These are phyloP conservation scores for Pharnaceum exiguum DNA, from an alignment of 148 eudicot genomes.

Conservation along the genomic window DNA sequence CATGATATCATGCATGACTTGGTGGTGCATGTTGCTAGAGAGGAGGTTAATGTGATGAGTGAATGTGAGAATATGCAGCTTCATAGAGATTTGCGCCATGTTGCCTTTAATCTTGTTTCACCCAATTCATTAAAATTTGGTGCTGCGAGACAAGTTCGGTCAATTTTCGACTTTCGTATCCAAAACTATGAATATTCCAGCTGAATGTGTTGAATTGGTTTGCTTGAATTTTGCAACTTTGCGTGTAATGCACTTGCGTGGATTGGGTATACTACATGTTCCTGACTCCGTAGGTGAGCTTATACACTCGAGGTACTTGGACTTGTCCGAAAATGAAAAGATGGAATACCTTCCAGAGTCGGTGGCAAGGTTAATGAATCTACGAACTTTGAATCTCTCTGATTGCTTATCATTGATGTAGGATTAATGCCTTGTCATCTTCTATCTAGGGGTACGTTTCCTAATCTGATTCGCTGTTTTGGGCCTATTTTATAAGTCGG, in stretches of 20 bases:
- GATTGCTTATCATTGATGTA: neutral
- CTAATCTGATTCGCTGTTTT: too few relatives aligned
- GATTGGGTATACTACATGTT: neutral
- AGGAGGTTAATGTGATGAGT: too few relatives aligned
- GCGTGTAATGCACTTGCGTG: neutral
- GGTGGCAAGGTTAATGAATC: constrained; percentile 2
- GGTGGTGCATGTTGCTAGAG: neutral
- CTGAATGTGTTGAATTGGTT: neutral
- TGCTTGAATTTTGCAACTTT: neutral
- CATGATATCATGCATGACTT: constrained; percentile 1
- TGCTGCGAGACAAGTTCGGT: neutral
- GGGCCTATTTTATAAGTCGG: too few relatives aligned
- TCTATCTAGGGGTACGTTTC: too few relatives aligned
- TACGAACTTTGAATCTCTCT: constrained; percentile 4
- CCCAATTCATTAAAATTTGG: too few relatives aligned
- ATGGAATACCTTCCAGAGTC: constrained; percentile 4
- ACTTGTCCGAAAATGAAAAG: neutral
- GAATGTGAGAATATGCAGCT: neutral
- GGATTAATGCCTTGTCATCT: too few relatives aligned
- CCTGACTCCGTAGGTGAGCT: neutral
- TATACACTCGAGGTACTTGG: constrained; percentile 8
- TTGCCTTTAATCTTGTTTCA: too few relatives aligned
- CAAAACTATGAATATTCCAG: fast-evolving
- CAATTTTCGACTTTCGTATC: neutral
- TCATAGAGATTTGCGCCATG: neutral